Percentiles rank a stretch among this genome's conserved stretches.
Evolutionary conservation across 1,284 basidiomycete species (phyloP).

Genomic region (Hemileccinum hortonii): DNA sequence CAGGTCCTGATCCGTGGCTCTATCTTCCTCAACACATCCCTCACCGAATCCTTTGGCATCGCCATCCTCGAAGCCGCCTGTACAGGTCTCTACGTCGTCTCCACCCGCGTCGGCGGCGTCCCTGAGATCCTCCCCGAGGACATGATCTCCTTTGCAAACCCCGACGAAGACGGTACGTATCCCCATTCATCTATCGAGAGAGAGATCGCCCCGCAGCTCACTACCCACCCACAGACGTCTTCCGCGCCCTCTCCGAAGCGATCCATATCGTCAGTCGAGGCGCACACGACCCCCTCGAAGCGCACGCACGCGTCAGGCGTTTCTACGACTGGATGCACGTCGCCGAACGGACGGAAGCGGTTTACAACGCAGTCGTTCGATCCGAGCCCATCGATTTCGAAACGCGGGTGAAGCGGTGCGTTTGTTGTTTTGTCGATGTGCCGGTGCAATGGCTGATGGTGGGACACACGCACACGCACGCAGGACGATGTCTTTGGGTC

Average conservation of each 20-base stretch:
- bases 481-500: conserved; percentile 71
- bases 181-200: not conserved
- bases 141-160: conserved; percentile 92
- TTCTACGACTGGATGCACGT: conserved; percentile 93
- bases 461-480: not conserved
- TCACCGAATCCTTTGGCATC: conserved; percentile 97
- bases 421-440: not conserved
- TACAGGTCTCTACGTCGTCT: conserved; percentile 91
- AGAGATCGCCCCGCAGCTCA: not conserved
- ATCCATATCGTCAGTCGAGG: conserved; percentile 70
- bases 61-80: conserved; percentile 96
- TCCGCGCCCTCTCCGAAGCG: conserved; percentile 80
- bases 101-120: conserved; percentile 92
- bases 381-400: conserved; percentile 62
- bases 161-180: conserved; percentile 71
- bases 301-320: conserved; percentile 72
- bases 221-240: conserved; percentile 60
- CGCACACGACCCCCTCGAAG: conserved; percentile 73
- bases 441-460: not conserved
- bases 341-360: conserved; percentile 75
- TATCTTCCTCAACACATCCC: conserved; percentile 93
- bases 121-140: conserved; percentile 93
- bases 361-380: conserved; percentile 73
- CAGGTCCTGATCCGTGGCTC: conserved; percentile 82
- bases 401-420: conserved; percentile 71